phyloP scores from a whole-genome alignment of 1,284 basidiomycete species.

The Trichosporon sp. region DNA sequence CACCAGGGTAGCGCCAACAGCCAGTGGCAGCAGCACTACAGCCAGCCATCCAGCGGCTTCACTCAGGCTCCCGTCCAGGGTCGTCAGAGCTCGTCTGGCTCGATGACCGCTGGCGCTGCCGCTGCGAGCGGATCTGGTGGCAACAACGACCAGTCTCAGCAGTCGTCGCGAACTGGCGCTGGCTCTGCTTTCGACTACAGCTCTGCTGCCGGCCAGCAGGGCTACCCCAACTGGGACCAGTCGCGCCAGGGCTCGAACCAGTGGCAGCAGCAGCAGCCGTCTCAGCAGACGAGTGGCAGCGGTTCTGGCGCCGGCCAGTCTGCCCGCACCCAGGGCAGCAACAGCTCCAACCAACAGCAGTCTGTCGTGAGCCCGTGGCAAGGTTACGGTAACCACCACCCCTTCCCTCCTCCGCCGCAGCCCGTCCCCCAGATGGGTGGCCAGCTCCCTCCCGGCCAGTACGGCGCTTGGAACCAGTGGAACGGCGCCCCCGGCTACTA shows the following conservation, averaged over 20 bases:
- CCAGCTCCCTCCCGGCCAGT: conserved; percentile 35
- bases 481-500: conserved; percentile 35
- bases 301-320: neutral
- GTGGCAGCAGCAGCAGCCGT: conserved; percentile 27
- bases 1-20: conserved; percentile 25
- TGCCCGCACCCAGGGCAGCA: conserved; percentile 26
- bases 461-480: conserved; percentile 40
- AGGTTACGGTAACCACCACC: conserved; percentile 37
- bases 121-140: conserved; percentile 17
- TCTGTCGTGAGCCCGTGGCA: conserved; percentile 36
- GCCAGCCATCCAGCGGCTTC: conserved; percentile 20
- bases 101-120: conserved; percentile 23
- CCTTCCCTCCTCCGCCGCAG: conserved; percentile 40
- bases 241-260: conserved; percentile 24
- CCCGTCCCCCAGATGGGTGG: conserved; percentile 37
- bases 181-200: conserved; percentile 10
- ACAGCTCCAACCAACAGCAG: conserved; percentile 26
- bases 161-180: conserved; percentile 22
- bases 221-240: conserved; percentile 23
- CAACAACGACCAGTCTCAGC: conserved; percentile 29
- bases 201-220: conserved; percentile 15
- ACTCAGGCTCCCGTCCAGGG: conserved; percentile 24
- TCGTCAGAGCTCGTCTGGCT: conserved; percentile 30
- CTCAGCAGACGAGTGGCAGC: conserved; percentile 21
- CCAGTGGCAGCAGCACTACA: conserved; percentile 31